Evolutionary conservation across 805 yeast species (phyloP), one percentile per base, ranked within the genome.

Genomic region (Sugiyamaella smithiae): DNA sequence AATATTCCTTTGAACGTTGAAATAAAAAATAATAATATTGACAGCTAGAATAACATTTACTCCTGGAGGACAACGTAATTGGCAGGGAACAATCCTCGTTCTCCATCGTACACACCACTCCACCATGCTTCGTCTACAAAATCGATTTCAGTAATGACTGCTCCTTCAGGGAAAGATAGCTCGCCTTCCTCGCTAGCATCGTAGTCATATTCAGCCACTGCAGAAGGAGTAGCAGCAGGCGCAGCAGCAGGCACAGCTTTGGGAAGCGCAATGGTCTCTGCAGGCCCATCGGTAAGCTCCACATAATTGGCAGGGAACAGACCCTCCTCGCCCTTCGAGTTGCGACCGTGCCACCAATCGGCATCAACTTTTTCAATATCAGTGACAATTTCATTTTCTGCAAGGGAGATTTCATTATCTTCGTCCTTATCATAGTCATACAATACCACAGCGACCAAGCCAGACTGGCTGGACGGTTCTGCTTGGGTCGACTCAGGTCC

Each of bases 101-200:
- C 85, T 40, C 96, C 97, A 26, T 81, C 70, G 58, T 83, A 75
- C 53, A 79, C 81, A 45, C 99, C 99, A 47, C 85, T 74, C 98
- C 98, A 93, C 99, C 99, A 93, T 64, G 88, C 96, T 40, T 88
- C 96, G 59, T 89, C 96, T 14, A 87, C 85, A 66, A 87, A 85
- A 58, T 89, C 95, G 54, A 93, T 85, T 51, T 88, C 85, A 16
- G 80, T 72, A 54, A 93, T 88, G 51, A 74, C 61, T 57, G 88
- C 98, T 46, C 91, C 95, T 63, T 88, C 96, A 20, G 72, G 77
- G 66, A 93, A 93, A 2, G 81, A 77, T 51, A 93, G 74, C 69
- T 93, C 99, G 62, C 90, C 93, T 55, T 85, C 96, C 68, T 93
- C 99, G 23, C 84, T 84, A 26, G 95, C 96, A 44, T 85, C 96